A percentile compares a stretch with the other conserved stretches of the same genome.
Evolutionary conservation across 257 asterid genomes (phyloP).

Genomic region (Galeopsis tetrahit): DNA sequence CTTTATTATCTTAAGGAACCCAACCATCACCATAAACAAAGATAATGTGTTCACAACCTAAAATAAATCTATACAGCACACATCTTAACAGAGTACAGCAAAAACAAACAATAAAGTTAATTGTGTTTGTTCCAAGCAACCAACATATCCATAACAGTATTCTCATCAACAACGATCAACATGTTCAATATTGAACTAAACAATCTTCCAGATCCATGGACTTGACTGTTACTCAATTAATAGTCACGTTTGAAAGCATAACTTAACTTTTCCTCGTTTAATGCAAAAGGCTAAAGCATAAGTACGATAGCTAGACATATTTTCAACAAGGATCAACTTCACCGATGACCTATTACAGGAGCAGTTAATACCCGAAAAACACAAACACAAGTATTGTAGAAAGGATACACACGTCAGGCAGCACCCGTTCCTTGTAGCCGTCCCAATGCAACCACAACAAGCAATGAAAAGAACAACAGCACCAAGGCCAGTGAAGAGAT

Average conservation of each 20-base stretch:
- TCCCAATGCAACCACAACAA: slow-evolving; percentile 90
- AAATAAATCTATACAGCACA: neutral
- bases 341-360: neutral
- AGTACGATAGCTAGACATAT: neutral
- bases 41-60: neutral
- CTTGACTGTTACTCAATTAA: neutral
- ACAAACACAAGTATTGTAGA: neutral
- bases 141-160: neutral
- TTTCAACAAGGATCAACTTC: slow-evolving; percentile 16
- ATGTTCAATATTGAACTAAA: neutral
- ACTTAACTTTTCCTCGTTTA: slow-evolving; percentile 13
- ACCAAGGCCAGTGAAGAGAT: slow-evolving; percentile 82
- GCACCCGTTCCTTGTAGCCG: slow-evolving; percentile 80
- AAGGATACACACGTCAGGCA: slow-evolving; percentile 96
- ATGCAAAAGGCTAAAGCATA: slow-evolving; percentile 9
- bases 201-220: slow-evolving; percentile 2
- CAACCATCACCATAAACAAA: slow-evolving; percentile 30
- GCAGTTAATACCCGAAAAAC: slow-evolving; percentile 11
- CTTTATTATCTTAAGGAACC: slow-evolving; percentile 74
- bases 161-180: slow-evolving; percentile 4
- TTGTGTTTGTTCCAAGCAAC: neutral
- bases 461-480: slow-evolving; percentile 69
- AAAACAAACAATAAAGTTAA: neutral
- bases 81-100: neutral
- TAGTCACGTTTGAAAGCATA: neutral